These are phyloP conservation scores for Penicillium sp. DNA, from an alignment of 2,329 filamentous ascomycete genomes.

Conservation along the genomic window DNA sequence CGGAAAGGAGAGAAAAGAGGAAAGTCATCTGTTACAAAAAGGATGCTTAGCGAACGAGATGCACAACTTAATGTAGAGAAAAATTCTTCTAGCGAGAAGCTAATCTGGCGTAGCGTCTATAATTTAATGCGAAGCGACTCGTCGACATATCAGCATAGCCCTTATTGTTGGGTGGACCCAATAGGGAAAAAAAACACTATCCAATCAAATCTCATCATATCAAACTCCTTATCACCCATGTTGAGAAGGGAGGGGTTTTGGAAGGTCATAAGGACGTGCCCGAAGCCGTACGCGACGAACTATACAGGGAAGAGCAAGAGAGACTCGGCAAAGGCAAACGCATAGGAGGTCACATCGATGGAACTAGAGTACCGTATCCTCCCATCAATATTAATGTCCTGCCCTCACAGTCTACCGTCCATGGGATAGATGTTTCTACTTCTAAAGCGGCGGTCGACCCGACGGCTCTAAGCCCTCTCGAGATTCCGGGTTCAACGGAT, in stretches of 20 bases:
- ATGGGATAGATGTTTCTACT: slow-evolving; percentile 5
- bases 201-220: slow-evolving; percentile 3
- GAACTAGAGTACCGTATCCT: not conserved
- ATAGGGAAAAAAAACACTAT: slow-evolving; percentile 12
- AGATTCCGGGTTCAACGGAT: slow-evolving; percentile 8
- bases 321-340: slow-evolving; percentile 1
- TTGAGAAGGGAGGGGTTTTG: slow-evolving; percentile 7
- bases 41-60: slow-evolving; percentile 11
- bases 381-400: slow-evolving; percentile 11
- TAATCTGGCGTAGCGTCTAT: slow-evolving; percentile 6
- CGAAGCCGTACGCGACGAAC: not conserved
- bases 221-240: slow-evolving; percentile 6
- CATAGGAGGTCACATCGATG: not conserved
- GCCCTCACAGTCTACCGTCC: slow-evolving; percentile 1
- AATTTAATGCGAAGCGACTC: slow-evolving; percentile 3
- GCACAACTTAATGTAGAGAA: slow-evolving; percentile 9
- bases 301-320: slow-evolving; percentile 10
- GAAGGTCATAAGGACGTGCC: slow-evolving; percentile 6
- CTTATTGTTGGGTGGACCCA: slow-evolving; percentile 10
- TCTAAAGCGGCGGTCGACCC: not conserved
- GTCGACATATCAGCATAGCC: slow-evolving; percentile 1
- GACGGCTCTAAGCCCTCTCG: not conserved
- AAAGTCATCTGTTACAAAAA: slow-evolving; percentile 11
- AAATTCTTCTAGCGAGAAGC: not conserved
- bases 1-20: slow-evolving; percentile 12